A percentile compares a stretch with the other conserved stretches of the same genome.
Conservation (phyloP, 2,329 filamentous ascomycete species). For the Phialemoniopsis sp. region DNA sequence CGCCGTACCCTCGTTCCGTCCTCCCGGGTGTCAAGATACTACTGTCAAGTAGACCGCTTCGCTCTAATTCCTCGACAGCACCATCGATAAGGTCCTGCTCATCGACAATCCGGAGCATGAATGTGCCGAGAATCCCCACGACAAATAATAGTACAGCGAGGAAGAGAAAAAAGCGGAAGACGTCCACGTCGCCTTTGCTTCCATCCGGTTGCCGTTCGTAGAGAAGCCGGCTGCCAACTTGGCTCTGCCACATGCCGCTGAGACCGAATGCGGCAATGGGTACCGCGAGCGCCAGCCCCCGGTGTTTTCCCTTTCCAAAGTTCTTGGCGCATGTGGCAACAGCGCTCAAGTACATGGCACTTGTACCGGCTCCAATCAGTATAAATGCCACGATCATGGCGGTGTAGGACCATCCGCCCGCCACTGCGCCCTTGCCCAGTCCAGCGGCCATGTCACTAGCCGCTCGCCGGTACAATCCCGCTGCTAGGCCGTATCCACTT, state of each 20-base stretch:
- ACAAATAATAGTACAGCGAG: conserved; percentile 66
- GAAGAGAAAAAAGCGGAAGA: conserved; percentile 86
- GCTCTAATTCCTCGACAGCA: conserved; percentile 84
- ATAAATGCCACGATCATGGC: conserved; percentile 85
- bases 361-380: conserved; percentile 77
- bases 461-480: conserved; percentile 63
- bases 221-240: conserved; percentile 75
- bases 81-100: conserved; percentile 87
- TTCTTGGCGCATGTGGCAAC: conserved; percentile 99
- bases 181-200: conserved; percentile 59
- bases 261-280: conserved; percentile 92
- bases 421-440: conserved; percentile 27
- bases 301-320: conserved; percentile 83
- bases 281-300: conserved; percentile 82
- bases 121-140: conserved; percentile 69
- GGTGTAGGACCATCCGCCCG: conserved; percentile 61
- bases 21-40: conserved; percentile 64
- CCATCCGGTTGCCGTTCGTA: conserved; percentile 66
- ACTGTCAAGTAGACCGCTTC: conserved; percentile 76
- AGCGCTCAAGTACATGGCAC: conserved; percentile 82
- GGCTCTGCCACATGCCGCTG: conserved; percentile 94
- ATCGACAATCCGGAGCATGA: conserved; percentile 74
- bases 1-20: conserved; percentile 57
- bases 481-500: conserved; percentile 77
- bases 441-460: conserved; percentile 25